Conservation (phyloP, 108 stramenopile genomes). For the Asterionellopsis glacialis region DNA sequence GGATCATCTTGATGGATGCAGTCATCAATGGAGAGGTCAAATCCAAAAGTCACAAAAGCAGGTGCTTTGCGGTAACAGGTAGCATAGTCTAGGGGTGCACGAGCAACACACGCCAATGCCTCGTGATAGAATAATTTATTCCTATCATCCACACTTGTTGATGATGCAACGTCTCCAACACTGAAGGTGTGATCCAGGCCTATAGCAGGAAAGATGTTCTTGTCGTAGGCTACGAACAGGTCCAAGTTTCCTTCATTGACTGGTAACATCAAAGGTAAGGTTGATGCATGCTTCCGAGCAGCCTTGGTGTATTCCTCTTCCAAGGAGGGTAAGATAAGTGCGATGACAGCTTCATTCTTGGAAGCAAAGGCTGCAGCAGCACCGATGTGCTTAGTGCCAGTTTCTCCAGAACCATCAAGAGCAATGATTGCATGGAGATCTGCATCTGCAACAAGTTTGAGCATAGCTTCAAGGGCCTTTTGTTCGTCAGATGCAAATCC, state of each 20-base stretch:
- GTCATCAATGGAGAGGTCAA: conserved; percentile 64
- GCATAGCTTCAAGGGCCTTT: neutral
- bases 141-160: conserved; percentile 45
- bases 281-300: conserved; percentile 23
- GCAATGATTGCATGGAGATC: conserved; percentile 40
- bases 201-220: conserved; percentile 38
- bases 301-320: conserved; percentile 10
- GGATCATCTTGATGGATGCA: conserved; percentile 28
- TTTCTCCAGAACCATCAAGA: conserved; percentile 31
- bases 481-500: neutral
- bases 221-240: conserved; percentile 20
- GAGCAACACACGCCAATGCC: conserved; percentile 41
- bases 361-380: conserved; percentile 44
- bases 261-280: conserved; percentile 38
- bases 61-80: conserved; percentile 44
- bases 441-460: conserved; percentile 14
- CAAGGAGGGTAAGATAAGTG: conserved; percentile 38
- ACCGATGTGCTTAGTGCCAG: conserved; percentile 24
- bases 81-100: conserved; percentile 68
- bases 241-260: conserved; percentile 36
- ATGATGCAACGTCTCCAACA: conserved; percentile 65
- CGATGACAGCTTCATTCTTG: conserved; percentile 22
- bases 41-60: conserved; percentile 47
- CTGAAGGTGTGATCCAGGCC: conserved; percentile 32
- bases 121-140: conserved; percentile 80